phyloP scores from a whole-genome alignment of 1,139 yeast genomes.

The Wickerhamomyces sp. region DNA sequence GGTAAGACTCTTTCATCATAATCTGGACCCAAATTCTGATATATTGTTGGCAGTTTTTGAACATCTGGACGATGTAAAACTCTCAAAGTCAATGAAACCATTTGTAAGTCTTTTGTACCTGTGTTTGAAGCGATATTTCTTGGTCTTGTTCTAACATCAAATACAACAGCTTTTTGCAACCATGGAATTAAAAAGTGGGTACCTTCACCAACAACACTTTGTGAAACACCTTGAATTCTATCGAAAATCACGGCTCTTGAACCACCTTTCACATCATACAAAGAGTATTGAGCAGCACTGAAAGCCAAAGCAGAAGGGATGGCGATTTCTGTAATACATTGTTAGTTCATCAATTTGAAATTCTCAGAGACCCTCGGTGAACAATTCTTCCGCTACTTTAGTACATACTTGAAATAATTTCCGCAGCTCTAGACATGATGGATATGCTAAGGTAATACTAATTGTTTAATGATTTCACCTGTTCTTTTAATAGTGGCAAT shows the following conservation, averaged over 20 bases:
- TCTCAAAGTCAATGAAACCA: constrained; percentile 88
- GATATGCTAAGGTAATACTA: too few relatives aligned
- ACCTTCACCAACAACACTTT: constrained; percentile 88
- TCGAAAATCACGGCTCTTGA: constrained; percentile 94
- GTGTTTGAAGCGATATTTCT: constrained; percentile 92
- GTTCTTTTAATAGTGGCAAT: constrained; percentile 14
- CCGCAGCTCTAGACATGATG: constrained; percentile 31
- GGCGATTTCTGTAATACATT: constrained; percentile 38
- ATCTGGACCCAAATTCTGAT: constrained; percentile 88
- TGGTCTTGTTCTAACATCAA: constrained; percentile 90
- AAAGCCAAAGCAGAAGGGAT: constrained; percentile 66
- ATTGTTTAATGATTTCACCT: too few relatives aligned
- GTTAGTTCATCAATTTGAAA: background rate
- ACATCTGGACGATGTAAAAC: constrained; percentile 95
- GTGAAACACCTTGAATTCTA: constrained; percentile 84
- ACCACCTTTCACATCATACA: constrained; percentile 95
- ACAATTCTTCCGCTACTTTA: too few relatives aligned
- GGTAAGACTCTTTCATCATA: constrained; percentile 97
- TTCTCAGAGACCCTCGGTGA: too few relatives aligned
- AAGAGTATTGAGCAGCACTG: constrained; percentile 63
- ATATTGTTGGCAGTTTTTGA: constrained; percentile 70
- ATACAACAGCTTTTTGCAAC: constrained; percentile 87
- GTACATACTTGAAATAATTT: constrained; percentile 19
- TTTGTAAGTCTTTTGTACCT: constrained; percentile 95
- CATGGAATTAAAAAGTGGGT: constrained; percentile 94